Percentiles rank a stretch among this genome's conserved stretches.
Evolutionary conservation across 2,329 filamentous ascomycete species (phyloP).

Genomic region (Lachnellula subtilissima): DNA sequence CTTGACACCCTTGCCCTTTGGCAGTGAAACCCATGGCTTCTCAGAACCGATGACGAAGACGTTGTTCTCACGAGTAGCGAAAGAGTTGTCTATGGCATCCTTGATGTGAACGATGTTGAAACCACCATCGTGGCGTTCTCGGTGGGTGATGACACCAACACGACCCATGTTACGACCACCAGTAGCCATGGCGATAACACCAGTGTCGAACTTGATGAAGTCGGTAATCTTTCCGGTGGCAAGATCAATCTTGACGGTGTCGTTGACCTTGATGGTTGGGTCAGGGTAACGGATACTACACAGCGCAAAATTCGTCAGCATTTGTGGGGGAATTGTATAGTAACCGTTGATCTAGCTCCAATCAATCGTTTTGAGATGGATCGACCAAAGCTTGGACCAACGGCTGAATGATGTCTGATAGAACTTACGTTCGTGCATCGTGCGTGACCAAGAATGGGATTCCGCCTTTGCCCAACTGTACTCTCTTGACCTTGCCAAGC

Average conservation of each 20-base stretch:
- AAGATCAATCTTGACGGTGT: slow-evolving; percentile 99
- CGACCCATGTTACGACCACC: slow-evolving; percentile 99
- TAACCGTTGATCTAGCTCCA: slow-evolving; percentile 33
- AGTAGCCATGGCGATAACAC: slow-evolving; percentile 95
- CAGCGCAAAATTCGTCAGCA: slow-evolving; percentile 29
- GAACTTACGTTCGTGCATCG: slow-evolving; percentile 99
- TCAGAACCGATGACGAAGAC: slow-evolving; percentile 98
- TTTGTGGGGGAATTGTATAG: slow-evolving; percentile 27
- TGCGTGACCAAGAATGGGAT: slow-evolving; percentile 99
- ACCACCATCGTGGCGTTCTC: slow-evolving; percentile 99
- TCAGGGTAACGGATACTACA: slow-evolving; percentile 97
- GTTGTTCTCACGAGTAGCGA: slow-evolving; percentile 98
- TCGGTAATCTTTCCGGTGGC: slow-evolving; percentile 96
- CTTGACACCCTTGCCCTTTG: slow-evolving; percentile 99
- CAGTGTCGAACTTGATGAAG: slow-evolving; percentile 98
- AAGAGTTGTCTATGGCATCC: slow-evolving; percentile 99
- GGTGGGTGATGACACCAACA: slow-evolving; percentile 99
- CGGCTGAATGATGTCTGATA: slow-evolving; percentile 98
- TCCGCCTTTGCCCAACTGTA: slow-evolving; percentile 98
- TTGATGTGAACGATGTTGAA: slow-evolving; percentile 99
- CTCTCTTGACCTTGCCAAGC: slow-evolving; percentile 99
- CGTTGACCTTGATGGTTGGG: slow-evolving; percentile 98
- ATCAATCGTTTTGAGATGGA: slow-evolving; percentile 30
- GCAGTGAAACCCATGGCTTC: slow-evolving; percentile 98
- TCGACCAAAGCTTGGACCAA: slow-evolving; percentile 99